A percentile compares a stretch with the other conserved stretches of the same genome.
Conservation (phyloP, 805 yeast species). For the Sugiyamaella smithiae region DNA sequence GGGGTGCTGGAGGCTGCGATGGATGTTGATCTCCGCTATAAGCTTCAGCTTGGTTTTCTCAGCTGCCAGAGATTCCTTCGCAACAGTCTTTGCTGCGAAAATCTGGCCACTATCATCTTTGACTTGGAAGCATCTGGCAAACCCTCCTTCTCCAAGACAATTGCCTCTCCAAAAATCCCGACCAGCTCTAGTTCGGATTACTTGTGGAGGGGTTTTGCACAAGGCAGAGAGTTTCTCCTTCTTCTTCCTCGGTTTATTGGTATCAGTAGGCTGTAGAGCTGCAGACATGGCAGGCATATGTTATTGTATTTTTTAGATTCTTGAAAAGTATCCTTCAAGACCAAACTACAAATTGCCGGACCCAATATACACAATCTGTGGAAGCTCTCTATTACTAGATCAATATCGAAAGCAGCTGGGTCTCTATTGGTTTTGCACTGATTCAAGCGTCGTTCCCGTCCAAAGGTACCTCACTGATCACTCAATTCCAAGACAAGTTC, state of each 20-base stretch:
- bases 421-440: too few species aligned
- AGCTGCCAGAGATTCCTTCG: conserved; percentile 87
- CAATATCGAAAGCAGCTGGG: too few species aligned
- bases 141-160: conserved; percentile 96
- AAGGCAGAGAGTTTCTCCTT: conserved; percentile 86
- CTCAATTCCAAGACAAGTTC: too few species aligned
- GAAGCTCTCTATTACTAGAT: too few species aligned
- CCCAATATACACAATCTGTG: too few species aligned
- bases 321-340: too few species aligned
- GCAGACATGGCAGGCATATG: not conserved
- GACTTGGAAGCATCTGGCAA: conserved; percentile 97
- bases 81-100: conserved; percentile 96
- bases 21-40: conserved; percentile 91
- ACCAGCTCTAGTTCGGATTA: conserved; percentile 82
- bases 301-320: too few species aligned
- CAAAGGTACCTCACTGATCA: too few species aligned
- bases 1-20: conserved; percentile 82
- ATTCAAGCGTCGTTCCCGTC: too few species aligned
- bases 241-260: conserved; percentile 46
- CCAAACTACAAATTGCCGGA: too few species aligned
- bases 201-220: conserved; percentile 95
- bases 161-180: conserved; percentile 86
- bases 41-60: conserved; percentile 79
- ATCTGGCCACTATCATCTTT: conserved; percentile 80
- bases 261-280: conserved; percentile 1